Base-by-base conservation (phyloP, 306 rosid species). In the Sphenostylis stenocarpa region DNA sequence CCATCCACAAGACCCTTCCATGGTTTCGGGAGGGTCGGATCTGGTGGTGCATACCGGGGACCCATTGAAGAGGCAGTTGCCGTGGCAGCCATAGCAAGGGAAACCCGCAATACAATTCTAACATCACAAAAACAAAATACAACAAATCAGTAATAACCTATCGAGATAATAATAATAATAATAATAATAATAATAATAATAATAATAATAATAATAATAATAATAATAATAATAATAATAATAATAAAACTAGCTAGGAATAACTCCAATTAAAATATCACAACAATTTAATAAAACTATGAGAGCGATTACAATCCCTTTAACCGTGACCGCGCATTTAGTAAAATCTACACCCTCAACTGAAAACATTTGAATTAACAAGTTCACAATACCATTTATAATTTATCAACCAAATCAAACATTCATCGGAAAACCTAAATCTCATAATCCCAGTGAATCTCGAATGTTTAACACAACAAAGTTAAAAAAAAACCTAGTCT, bases 1-100 rank as follows among this genome's bases (percentile, higher is more conserved):
- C 99, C 99, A 86, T 96, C 99, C 70, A 96, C 98, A 41, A 96
- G 94, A 68, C 99, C 99, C 61, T 77, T 80, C 99, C 99, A 96
- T 23, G 99, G 99, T 72, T 88, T 93, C 7, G 99, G 99, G 10
- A 96, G 98, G 10, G 98, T 88, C 7, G 99, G 99, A 55, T 96
- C 99, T 5, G 86, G 89, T 2, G 99, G 99, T 2, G 98, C 99
- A 85, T 92, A 96, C 29, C 99, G 88, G 1, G 98, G 98, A 81
- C 93, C 97, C 45, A 82, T 76, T 1, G 89, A 79, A 82, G 96
- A 49, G 72, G 95, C 93, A 70, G 94, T 88, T 58, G 91, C 96
- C 81, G 90, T 80, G 67, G 98, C 94, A 72, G 98, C 94, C 99
- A 96, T 92, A 56, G 73, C 82, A 89, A 87, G 60, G 24, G 12